Percentiles rank a stretch among this genome's conserved stretches.
These are phyloP conservation scores for Colletotrichum paranaense DNA, from an alignment of 2,329 filamentous ascomycete genomes.

Conservation along the genomic window DNA sequence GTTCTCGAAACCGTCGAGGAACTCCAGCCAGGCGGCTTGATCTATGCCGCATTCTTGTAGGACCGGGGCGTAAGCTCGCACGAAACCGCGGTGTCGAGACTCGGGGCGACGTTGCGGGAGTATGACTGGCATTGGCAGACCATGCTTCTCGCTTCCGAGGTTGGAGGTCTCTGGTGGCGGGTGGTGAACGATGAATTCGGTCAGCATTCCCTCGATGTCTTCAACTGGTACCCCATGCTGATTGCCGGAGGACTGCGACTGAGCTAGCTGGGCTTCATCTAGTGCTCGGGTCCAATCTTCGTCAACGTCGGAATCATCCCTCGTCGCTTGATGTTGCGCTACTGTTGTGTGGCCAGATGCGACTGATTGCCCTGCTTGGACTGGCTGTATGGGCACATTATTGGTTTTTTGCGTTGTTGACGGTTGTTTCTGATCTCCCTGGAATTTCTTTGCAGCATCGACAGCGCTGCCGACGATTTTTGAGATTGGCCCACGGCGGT, in stretches of 20 bases:
- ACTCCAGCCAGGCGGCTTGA: neutral
- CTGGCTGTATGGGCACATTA: neutral
- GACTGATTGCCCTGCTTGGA: neutral
- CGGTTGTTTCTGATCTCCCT: neutral
- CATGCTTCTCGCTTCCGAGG: neutral
- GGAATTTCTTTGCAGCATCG: neutral
- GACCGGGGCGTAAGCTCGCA: conserved; percentile 8
- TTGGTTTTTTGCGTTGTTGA: neutral
- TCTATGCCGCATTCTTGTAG: neutral
- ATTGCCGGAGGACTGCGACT: neutral
- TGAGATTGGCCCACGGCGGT: neutral
- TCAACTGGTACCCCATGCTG: neutral
- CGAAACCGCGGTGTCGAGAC: neutral
- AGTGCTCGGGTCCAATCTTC: neutral
- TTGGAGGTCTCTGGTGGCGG: neutral
- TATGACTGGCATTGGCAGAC: neutral
- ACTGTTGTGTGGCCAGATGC: neutral
- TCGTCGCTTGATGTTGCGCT: neutral
- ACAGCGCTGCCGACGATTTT: neutral
- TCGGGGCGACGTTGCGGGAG: conserved; percentile 9
- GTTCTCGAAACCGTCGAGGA: neutral
- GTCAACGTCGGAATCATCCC: neutral
- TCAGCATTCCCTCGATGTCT: neutral
- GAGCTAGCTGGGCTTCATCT: neutral
- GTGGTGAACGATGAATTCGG: neutral